Conservation (phyloP, 352 stramenopile genomes). For the Pythium apleroticum region DNA sequence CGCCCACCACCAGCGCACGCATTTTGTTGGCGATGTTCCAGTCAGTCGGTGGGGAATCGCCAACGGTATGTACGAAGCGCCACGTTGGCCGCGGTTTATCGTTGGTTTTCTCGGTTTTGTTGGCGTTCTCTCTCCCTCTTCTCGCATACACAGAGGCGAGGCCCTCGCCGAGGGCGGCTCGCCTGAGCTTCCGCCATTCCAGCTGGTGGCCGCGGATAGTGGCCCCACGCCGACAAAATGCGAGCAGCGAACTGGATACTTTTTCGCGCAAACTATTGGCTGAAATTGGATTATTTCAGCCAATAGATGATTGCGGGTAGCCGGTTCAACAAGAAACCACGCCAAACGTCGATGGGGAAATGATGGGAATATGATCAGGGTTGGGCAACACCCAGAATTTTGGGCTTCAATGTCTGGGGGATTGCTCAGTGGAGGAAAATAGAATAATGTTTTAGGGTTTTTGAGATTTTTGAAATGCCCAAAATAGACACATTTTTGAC, state of each 20-base stretch:
- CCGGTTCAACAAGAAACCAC: not conserved
- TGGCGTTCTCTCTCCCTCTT: conserved; percentile 3
- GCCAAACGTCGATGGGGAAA: no score
- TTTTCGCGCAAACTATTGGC: conserved; percentile 9
- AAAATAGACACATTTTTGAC: no score
- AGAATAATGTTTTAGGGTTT: no score
- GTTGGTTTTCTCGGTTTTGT: conserved; percentile 6
- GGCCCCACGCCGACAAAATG: not conserved
- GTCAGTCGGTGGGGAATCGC: not conserved
- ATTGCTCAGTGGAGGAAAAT: no score
- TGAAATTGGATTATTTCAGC: not conserved
- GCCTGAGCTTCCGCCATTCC: conserved; percentile 2
- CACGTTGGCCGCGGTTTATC: conserved; percentile 7
- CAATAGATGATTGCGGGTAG: not conserved
- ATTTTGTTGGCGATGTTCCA: not conserved
- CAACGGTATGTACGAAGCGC: conserved; percentile 4
- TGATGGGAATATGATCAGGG: not conserved
- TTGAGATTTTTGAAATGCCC: no score
- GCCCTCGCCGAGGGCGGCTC: conserved; percentile 5
- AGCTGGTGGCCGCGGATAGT: conserved; percentile 3
- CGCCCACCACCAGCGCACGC: conserved; percentile 15
- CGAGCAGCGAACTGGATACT: conserved; percentile 12
- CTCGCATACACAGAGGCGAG: not conserved
- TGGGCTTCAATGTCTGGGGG: no score
- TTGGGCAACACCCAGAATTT: no score